Conservation (phyloP, 2,329 filamentous ascomycete genomes). For the Penicillium sp. region DNA sequence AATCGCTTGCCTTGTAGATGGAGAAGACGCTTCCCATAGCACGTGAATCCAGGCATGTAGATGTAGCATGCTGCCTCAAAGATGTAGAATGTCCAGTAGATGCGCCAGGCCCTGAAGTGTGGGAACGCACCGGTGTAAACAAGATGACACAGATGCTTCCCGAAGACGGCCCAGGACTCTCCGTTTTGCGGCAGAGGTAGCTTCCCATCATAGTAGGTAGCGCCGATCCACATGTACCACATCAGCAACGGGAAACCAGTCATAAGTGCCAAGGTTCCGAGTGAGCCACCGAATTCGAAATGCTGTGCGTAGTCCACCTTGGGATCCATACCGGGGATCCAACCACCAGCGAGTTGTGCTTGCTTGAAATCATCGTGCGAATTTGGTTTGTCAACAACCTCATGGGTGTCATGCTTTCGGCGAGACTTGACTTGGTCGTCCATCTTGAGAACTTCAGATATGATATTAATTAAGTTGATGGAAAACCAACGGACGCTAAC, state of each 20-base stretch:
- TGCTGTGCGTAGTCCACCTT: constrained; percentile 26
- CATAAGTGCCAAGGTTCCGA: constrained; percentile 79
- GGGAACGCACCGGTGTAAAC: constrained; percentile 83
- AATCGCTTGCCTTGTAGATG: constrained; percentile 81
- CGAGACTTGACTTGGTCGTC: neutral
- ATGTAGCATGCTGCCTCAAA: constrained; percentile 82
- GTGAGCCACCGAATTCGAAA: constrained; percentile 80
- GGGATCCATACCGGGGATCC: constrained; percentile 27
- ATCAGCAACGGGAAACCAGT: constrained; percentile 84
- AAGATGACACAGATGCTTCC: constrained; percentile 65
- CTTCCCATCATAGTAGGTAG: constrained; percentile 83
- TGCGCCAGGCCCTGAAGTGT: constrained; percentile 74
- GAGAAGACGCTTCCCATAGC: constrained; percentile 81
- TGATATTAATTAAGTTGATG: neutral
- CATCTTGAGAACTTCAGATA: neutral
- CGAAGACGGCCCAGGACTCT: constrained; percentile 69
- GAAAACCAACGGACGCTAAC: neutral
- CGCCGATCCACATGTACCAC: constrained; percentile 99
- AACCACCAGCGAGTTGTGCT: constrained; percentile 23
- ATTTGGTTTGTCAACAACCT: neutral
- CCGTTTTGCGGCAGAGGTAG: constrained; percentile 66
- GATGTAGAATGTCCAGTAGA: constrained; percentile 92
- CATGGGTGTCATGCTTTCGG: neutral
- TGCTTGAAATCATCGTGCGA: constrained; percentile 12
- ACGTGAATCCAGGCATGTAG: constrained; percentile 79